Evolutionary conservation across 768 basidiomycete genomes (phyloP).

Genomic region (Russula lepida): DNA sequence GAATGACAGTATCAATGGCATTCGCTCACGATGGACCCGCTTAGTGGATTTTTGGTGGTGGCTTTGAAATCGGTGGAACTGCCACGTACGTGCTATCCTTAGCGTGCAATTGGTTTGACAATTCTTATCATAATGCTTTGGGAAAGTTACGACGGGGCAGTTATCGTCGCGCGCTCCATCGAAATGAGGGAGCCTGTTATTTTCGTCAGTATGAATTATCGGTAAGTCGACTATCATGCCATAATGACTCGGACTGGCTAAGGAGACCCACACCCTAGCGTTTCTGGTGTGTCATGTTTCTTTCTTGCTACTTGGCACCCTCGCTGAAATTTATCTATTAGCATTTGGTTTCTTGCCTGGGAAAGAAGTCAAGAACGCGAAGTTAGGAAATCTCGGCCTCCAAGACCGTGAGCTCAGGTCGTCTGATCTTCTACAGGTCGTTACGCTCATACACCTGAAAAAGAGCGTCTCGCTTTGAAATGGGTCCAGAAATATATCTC

Average conservation of each 20-base stretch:
- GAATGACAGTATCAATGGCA: background rate
- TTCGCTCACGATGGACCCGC: background rate
- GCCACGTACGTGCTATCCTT: conserved; percentile 4
- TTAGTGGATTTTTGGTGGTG: conserved; percentile 20
- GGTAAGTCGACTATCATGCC: conserved; percentile 1
- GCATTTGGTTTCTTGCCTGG: conserved; percentile 18
- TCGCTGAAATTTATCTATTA: background rate
- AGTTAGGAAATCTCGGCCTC: conserved; percentile 19
- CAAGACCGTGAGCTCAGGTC: conserved; percentile 18
- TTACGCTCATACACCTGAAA: background rate
- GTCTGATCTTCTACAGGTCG: background rate
- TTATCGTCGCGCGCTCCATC: conserved; percentile 12
- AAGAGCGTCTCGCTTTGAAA: conserved; percentile 30
- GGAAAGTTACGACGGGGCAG: conserved; percentile 10
- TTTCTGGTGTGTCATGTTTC: conserved; percentile 1
- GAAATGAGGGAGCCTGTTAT: conserved; percentile 10
- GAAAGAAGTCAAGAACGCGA: conserved; percentile 17
- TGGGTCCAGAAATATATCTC: conserved; percentile 37
- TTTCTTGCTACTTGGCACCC: background rate
- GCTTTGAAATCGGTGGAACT: conserved; percentile 19
- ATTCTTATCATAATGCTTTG: background rate
- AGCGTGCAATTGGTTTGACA: background rate
- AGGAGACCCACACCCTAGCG: background rate
- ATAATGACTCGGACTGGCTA: background rate
- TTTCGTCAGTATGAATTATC: conserved; percentile 20